Evolutionary conservation across 306 rosid genomes (phyloP), one percentile per base, ranked within the genome.

Genomic region (Psophocarpus tetragonolobus): DNA sequence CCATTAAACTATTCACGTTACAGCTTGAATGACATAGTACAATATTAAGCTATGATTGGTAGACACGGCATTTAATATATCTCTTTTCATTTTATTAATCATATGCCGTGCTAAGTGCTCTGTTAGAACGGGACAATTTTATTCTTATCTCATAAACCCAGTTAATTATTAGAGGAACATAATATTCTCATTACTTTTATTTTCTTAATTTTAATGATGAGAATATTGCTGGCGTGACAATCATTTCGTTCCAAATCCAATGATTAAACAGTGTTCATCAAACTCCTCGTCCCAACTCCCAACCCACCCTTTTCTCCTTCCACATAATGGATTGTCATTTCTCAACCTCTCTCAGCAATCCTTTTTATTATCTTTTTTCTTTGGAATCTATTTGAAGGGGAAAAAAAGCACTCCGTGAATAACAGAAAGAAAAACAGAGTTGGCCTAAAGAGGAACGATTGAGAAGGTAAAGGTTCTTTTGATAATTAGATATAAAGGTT

Each of bases 231-330:
- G 84, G 81, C 71, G 69, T 35, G 29, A 12, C 17, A 74, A 79
- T 75, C 71, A 75, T 84, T 68, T 70, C 65, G 47, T 69, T 71
- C 53, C 82, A 54, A 9, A 44, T 20, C 70, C 73, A 74, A 84
- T 84, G 70, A 79, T 74, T 62, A 69, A 79, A 84, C 73, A 84
- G 78, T 68, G 29, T 61, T 63, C 33, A 45, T 41, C 81, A 71
- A 77, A 6, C 20, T 60, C 24, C 41, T 57, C 61, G 45, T 48
- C 66, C 68, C 81, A 30, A 30, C n/a, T n/a, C n/a, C n/a, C n/a
- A n/a, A 8, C 76, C 77, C 77, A 68, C 7, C 75, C 23, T 61
- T 70, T 79, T 36, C 30, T 23, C 65, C 45, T 23, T 35, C 7
- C 29, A 53, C 26, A 58, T 10, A 4, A 58, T 51, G 36, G 0